phyloP scores from a whole-genome alignment of 345 rosid species.

The Odontarrhena argentea region DNA sequence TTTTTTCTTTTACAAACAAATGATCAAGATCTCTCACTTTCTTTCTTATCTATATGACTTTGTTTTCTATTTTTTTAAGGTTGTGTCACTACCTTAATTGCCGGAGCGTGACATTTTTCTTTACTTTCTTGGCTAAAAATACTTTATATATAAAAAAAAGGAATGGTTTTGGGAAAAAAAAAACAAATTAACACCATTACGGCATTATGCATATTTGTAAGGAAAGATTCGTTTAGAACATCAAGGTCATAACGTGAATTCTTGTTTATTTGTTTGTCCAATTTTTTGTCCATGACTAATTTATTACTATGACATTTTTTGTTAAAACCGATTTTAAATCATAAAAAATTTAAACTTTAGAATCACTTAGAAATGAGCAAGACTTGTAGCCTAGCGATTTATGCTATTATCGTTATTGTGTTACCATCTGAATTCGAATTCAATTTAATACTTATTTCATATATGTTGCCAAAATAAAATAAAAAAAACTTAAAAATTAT shows the following conservation, averaged over 20 bases:
- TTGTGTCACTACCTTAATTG: conserved; percentile 22
- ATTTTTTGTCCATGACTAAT: not conserved
- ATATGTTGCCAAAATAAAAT: no score
- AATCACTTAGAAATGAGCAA: not conserved
- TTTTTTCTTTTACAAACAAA: not conserved
- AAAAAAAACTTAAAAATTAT: no score
- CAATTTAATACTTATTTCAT: no score
- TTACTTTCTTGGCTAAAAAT: not conserved
- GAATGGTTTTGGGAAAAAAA: not conserved
- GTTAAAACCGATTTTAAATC: not conserved
- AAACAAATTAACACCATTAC: not conserved
- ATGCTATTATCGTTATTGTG: no score
- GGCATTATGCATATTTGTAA: not conserved
- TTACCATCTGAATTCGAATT: no score
- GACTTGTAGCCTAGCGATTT: no score
- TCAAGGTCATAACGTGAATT: conserved; percentile 24
- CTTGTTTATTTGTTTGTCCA: conserved; percentile 18
- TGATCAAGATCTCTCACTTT: conserved; percentile 23
- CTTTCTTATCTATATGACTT: not conserved
- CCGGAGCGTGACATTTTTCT: conserved; percentile 32
- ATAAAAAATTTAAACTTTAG: not conserved
- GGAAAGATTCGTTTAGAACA: conserved; percentile 28
- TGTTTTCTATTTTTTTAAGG: conserved; percentile 16
- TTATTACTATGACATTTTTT: not conserved
- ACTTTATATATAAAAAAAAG: no score